phyloP scores from a whole-genome alignment of 306 rosid species.

The Lablab purpureus region DNA sequence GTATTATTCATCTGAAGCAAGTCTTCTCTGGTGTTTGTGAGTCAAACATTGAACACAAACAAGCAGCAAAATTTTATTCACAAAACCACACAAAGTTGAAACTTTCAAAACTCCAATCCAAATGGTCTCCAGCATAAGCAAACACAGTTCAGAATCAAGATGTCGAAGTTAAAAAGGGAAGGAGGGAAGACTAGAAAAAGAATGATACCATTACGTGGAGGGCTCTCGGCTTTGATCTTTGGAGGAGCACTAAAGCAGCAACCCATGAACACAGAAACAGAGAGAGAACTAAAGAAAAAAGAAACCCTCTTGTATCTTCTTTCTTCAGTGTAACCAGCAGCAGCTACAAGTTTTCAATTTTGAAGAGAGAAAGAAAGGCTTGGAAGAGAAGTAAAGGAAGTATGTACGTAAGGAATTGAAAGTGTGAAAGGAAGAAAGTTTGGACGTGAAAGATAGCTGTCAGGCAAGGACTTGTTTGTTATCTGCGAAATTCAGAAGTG shows the following conservation, averaged over 20 bases:
- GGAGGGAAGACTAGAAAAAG: conserved; percentile 5
- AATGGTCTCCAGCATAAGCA: background rate
- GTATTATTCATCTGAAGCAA: conserved; percentile 16
- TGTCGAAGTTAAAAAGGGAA: conserved; percentile 15
- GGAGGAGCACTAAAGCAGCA: conserved; percentile 69
- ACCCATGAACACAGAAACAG: conserved; percentile 63
- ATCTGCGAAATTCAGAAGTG: conserved; percentile 29
- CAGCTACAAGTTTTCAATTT: conserved; percentile 14
- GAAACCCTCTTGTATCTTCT: conserved; percentile 21
- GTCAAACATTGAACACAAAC: background rate
- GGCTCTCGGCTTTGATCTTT: conserved; percentile 91
- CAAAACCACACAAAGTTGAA: conserved; percentile 24
- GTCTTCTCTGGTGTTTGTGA: background rate
- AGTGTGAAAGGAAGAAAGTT: conserved; percentile 58
- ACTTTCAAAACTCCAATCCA: conserved; percentile 4
- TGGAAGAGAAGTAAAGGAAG: conserved; percentile 27
- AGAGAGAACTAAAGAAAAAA: background rate
- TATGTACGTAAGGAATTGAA: background rate
- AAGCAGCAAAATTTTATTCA: background rate
- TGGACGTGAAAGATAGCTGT: conserved; percentile 51
- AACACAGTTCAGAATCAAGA: conserved; percentile 13
- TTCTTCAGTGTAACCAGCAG: conserved; percentile 24
- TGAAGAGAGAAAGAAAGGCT: conserved; percentile 32
- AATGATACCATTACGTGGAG: conserved; percentile 70
- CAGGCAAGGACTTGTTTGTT: conserved; percentile 34